Base-by-base conservation (phyloP, 768 basidiomycete genomes). In the Butyriboletus loyo region DNA sequence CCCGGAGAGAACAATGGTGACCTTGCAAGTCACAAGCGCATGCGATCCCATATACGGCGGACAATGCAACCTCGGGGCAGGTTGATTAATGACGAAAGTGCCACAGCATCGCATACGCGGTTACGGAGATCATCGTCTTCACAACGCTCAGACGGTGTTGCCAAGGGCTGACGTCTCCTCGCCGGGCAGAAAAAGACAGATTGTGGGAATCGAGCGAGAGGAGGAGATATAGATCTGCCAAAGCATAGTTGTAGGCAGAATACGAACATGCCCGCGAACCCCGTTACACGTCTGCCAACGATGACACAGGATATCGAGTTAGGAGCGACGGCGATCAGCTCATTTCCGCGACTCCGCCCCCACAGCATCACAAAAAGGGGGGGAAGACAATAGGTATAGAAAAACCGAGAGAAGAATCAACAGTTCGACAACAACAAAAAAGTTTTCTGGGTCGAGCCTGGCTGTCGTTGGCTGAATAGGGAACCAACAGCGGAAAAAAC, bases 281-380 rank as follows among this genome's bases (percentile, higher is more conserved):
- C 53, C 53, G 52, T 57, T 38, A 42, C 50, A 27, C 50, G 38
- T 28, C 45, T 32, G 30, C 57, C 57, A 53, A 24, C 52, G 2
- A 6, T 28, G n/a, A 44, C 59, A 61, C 52, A 65, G 54, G 57
- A 52, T 52, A 11, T 11, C 2, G 34, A 5, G 32, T 58, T 56
- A 67, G 65, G 65, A 56, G 63, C 15, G 36, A 59, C 63, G 65
- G 66, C 56, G 54, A 66, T 63, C 65, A 58, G 13, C 49, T 63
- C 66, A 66, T 67, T 48, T 67, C 66, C 66, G 63, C 47, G 14
- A 37, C 27, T n/a, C 42, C 49, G 22, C 37, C 25, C 50, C 57
- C 22, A 59, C 57, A 66, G 56, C 52, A 52, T 51, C 43, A 44
- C 55, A 39, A 44, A 53, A 64, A 36, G 50, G 50, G 50, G 50